phyloP scores from a whole-genome alignment of 495 filamentous ascomycete species.

The Trichoderma parareesei region DNA sequence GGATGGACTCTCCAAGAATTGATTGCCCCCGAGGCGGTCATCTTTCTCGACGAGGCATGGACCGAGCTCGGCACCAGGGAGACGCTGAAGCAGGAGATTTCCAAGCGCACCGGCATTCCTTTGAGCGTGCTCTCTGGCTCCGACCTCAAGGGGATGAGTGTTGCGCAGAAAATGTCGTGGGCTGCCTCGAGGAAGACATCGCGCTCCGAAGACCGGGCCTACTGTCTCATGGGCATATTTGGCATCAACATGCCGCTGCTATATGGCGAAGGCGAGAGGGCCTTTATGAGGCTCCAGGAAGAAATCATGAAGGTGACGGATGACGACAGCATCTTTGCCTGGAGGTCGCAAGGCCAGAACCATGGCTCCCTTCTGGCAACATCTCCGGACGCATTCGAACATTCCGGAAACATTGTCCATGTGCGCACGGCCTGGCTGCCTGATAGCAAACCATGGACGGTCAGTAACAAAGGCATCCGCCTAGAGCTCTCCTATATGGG shows the following conservation, averaged over 20 bases:
- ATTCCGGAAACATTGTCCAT: neutral
- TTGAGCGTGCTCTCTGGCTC: constrained; percentile 12
- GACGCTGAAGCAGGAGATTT: constrained; percentile 18
- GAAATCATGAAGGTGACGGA: constrained; percentile 20
- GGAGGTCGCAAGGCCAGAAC: neutral
- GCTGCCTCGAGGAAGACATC: constrained; percentile 24
- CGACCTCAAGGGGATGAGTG: neutral
- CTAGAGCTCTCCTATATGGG: neutral
- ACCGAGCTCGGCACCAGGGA: constrained; percentile 22
- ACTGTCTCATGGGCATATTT: constrained; percentile 37
- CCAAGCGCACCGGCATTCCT: constrained; percentile 26
- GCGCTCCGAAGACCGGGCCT: constrained; percentile 31
- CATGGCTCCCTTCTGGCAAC: neutral
- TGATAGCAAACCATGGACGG: neutral
- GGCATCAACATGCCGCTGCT: constrained; percentile 37
- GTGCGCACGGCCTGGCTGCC: neutral
- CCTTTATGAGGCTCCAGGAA: constrained; percentile 21
- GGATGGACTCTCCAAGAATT: constrained; percentile 38
- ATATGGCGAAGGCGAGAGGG: constrained; percentile 33
- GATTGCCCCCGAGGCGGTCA: constrained; percentile 21
- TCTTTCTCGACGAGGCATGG: constrained; percentile 28
- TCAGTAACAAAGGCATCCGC: neutral
- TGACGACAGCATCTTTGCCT: constrained; percentile 22
- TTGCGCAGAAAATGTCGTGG: constrained; percentile 35
- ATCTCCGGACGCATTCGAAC: neutral